These are phyloP conservation scores for Ilyonectria robusta DNA, from an alignment of 2,329 filamentous ascomycete species.

Conservation along the genomic window DNA sequence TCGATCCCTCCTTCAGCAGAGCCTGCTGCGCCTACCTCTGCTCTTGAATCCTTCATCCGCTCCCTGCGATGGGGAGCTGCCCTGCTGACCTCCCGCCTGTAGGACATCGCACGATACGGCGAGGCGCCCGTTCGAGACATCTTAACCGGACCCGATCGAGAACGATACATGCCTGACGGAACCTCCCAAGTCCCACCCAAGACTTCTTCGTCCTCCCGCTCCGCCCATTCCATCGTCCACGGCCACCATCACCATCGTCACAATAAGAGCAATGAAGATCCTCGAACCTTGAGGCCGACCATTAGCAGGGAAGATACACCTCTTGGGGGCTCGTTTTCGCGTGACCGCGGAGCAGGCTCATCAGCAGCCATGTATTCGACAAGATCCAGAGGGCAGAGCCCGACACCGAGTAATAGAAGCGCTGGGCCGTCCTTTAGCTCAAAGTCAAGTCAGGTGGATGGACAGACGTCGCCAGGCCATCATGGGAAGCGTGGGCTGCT, in stretches of 20 bases:
- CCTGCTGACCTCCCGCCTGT: slow-evolving; percentile 43
- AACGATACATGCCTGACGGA: slow-evolving; percentile 72
- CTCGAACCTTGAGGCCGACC: slow-evolving; percentile 77
- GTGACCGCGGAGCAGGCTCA: slow-evolving; percentile 66
- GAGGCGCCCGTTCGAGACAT: slow-evolving; percentile 82
- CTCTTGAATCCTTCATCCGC: slow-evolving; percentile 10
- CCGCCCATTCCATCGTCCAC: slow-evolving; percentile 73
- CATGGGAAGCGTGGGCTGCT: slow-evolving; percentile 67
- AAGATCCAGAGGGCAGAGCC: slow-evolving; percentile 80
- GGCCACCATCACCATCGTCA: slow-evolving; percentile 76
- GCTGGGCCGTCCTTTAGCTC: slow-evolving; percentile 61
- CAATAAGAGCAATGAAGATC: slow-evolving; percentile 78
- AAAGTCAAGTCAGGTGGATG: slow-evolving; percentile 64
- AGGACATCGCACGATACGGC: slow-evolving; percentile 84
- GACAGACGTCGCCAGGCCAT: slow-evolving; percentile 71
- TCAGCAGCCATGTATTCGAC: slow-evolving; percentile 60
- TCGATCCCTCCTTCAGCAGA: slow-evolving; percentile 23
- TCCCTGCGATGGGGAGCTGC: slow-evolving; percentile 27
- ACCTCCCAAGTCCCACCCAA: slow-evolving; percentile 66
- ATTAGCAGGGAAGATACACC: slow-evolving; percentile 82
- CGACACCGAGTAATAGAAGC: slow-evolving; percentile 82
- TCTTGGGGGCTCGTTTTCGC: slow-evolving; percentile 57
- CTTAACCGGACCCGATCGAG: slow-evolving; percentile 77
- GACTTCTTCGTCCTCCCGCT: slow-evolving; percentile 74
- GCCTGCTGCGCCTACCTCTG: slow-evolving; percentile 18